Conservation (phyloP, 83 land plant genomes). For the Diphasiastrum complanatum region DNA sequence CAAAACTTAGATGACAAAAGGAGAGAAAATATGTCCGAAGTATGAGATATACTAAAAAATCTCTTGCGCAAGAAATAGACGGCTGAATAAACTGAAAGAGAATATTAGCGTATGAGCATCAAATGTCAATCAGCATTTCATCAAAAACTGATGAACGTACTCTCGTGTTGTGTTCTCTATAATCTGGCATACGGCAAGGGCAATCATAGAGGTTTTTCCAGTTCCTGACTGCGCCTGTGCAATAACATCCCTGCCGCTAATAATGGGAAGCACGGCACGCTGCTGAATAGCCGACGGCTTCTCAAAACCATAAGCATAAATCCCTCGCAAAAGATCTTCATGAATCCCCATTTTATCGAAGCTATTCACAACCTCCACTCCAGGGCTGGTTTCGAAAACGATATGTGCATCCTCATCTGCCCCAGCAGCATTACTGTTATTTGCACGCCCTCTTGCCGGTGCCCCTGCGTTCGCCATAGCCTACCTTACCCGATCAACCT, state of each 20-base stretch:
- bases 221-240: constrained; percentile 98
- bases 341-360: constrained; percentile 91
- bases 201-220: constrained; percentile 96
- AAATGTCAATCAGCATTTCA: not conserved
- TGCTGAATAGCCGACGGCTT: constrained; percentile 98
- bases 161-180: constrained; percentile 70
- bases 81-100: not conserved
- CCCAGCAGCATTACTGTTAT: not conserved
- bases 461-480: constrained; percentile 29
- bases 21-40: too few relatives aligned
- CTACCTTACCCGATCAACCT: not conserved
- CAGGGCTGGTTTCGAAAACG: constrained; percentile 80
- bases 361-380: constrained; percentile 62
- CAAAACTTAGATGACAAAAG: too few relatives aligned
- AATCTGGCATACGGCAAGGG: constrained; percentile 81
- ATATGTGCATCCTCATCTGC: constrained; percentile 42
- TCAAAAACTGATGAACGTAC: constrained; percentile 34
- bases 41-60: too few relatives aligned
- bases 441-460: constrained; percentile 20
- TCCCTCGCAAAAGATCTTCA: constrained; percentile 85
- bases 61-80: too few relatives aligned
- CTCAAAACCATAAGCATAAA: constrained; percentile 86
- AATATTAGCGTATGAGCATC: not conserved
- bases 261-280: constrained; percentile 80
- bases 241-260: constrained; percentile 78